Evolutionary conservation across 2,329 filamentous ascomycete genomes (phyloP).

Genomic region (Zasmidium citrigriseum): DNA sequence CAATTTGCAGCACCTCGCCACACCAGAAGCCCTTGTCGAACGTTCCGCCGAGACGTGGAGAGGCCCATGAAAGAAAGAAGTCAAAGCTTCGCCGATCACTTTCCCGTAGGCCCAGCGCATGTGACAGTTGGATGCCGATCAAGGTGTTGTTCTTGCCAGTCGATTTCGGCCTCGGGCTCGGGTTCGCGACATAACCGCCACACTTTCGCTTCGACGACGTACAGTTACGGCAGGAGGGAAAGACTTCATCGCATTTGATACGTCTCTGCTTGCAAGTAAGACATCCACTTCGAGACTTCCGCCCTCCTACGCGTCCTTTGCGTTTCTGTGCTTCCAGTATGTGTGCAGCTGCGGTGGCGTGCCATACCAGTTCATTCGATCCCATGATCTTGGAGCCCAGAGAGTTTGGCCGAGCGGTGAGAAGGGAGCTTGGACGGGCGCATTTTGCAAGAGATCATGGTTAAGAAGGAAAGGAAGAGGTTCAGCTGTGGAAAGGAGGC

Average conservation of each 20-base stretch:
- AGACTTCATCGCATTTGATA: slow-evolving; percentile 58
- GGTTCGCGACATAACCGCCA: slow-evolving; percentile 48
- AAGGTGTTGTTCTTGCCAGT: background rate
- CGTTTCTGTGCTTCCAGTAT: slow-evolving; percentile 17
- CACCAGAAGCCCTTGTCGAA: slow-evolving; percentile 30
- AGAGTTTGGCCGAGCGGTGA: background rate
- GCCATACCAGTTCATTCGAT: background rate
- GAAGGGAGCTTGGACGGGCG: background rate
- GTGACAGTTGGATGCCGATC: slow-evolving; percentile 8
- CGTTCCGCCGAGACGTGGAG: slow-evolving; percentile 22
- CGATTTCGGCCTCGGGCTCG: background rate
- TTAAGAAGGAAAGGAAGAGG: too few species aligned
- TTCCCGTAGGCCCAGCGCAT: slow-evolving; percentile 4
- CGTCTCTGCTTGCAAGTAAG: slow-evolving; percentile 44
- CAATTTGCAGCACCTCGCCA: slow-evolving; percentile 26
- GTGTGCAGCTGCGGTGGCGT: background rate
- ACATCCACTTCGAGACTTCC: slow-evolving; percentile 21
- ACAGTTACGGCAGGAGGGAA: slow-evolving; percentile 54
- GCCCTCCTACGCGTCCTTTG: slow-evolving; percentile 21
- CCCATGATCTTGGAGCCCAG: background rate
- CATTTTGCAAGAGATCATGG: too few species aligned
- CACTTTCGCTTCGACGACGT: slow-evolving; percentile 55
- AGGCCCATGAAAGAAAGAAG: slow-evolving; percentile 24
- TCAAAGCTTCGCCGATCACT: slow-evolving; percentile 20
- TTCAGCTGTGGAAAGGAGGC: too few species aligned